Evolutionary conservation across 2,329 filamentous ascomycete genomes (phyloP).

Genomic region (Diaporthe helianthi): DNA sequence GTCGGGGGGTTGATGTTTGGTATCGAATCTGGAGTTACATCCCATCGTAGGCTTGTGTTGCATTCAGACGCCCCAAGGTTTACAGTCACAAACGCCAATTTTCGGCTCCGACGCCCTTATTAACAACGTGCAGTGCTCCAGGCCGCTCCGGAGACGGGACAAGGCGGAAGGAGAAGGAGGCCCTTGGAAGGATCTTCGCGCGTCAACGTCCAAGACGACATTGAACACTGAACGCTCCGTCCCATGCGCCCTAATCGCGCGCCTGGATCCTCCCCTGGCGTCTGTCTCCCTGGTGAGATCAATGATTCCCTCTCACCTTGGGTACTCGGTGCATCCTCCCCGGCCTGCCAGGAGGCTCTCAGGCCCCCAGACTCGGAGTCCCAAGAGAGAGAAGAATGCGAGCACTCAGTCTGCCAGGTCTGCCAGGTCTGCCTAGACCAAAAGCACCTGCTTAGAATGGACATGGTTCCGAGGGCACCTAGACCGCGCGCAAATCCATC

Average conservation of each 20-base stretch:
- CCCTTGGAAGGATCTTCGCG: conserved; percentile 15
- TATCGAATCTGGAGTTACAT: conserved; percentile 28
- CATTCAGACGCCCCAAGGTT: conserved; percentile 18
- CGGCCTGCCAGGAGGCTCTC: neutral
- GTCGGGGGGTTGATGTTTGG: conserved; percentile 19
- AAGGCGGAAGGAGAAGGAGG: no score
- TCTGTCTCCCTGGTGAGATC: neutral
- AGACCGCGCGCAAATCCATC: neutral
- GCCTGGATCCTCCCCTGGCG: conserved; percentile 2
- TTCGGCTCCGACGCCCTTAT: conserved; percentile 24
- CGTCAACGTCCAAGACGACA: neutral
- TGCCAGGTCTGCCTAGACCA: neutral
- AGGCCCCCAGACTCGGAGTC: neutral
- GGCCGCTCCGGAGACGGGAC: neutral
- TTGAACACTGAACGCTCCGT: neutral
- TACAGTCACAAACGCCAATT: conserved; percentile 12
- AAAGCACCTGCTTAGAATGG: conserved; percentile 21
- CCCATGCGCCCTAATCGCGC: conserved; percentile 19
- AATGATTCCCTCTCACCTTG: neutral
- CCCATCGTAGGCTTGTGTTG: conserved; percentile 24
- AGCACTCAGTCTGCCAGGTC: neutral
- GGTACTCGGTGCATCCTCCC: no score
- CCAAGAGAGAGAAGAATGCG: neutral
- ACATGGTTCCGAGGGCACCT: conserved; percentile 17
- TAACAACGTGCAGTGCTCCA: conserved; percentile 13